phyloP scores from a whole-genome alignment of 2,329 filamentous ascomycete genomes.

The Pseudonectria buxi region DNA sequence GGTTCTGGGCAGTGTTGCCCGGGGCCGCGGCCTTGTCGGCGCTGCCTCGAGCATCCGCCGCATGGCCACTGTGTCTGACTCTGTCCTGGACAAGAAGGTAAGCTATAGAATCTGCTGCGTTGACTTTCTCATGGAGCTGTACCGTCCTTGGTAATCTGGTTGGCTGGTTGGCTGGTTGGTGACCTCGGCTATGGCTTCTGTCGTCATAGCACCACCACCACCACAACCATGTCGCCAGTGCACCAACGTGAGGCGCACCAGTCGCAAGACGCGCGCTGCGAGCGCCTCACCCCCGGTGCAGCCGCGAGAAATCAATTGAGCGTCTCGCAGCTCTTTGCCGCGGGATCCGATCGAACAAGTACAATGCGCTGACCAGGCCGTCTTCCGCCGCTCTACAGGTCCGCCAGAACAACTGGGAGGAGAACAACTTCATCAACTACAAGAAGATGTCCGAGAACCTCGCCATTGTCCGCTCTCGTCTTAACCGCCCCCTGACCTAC shows the following conservation, averaged over 20 bases:
- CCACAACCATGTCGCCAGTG: too few species aligned
- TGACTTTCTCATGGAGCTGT: neutral
- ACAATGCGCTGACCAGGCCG: constrained; percentile 10
- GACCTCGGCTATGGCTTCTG: neutral
- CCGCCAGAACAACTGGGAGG: constrained; percentile 95
- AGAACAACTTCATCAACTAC: constrained; percentile 97
- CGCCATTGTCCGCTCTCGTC: constrained; percentile 75
- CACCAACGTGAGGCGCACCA: too few species aligned
- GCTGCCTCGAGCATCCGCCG: constrained; percentile 58
- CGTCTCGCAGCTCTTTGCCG: too few species aligned
- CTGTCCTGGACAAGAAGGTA: constrained; percentile 84
- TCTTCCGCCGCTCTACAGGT: constrained; percentile 40
- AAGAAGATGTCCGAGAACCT: constrained; percentile 99
- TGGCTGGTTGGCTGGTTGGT: neutral
- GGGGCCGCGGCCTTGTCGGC: constrained; percentile 48
- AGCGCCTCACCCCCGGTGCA: too few species aligned
- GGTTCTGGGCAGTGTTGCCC: constrained; percentile 58
- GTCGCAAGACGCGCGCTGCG: too few species aligned
- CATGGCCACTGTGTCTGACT: constrained; percentile 82
- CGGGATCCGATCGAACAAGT: too few species aligned
- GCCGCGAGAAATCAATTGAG: too few species aligned
- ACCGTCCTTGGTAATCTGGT: neutral
- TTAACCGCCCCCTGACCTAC: constrained; percentile 90
- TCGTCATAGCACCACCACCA: neutral
- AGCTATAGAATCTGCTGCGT: constrained; percentile 14